These are phyloP conservation scores for Zasmidium cellare DNA, from an alignment of 2,329 filamentous ascomycete genomes.

Conservation along the genomic window DNA sequence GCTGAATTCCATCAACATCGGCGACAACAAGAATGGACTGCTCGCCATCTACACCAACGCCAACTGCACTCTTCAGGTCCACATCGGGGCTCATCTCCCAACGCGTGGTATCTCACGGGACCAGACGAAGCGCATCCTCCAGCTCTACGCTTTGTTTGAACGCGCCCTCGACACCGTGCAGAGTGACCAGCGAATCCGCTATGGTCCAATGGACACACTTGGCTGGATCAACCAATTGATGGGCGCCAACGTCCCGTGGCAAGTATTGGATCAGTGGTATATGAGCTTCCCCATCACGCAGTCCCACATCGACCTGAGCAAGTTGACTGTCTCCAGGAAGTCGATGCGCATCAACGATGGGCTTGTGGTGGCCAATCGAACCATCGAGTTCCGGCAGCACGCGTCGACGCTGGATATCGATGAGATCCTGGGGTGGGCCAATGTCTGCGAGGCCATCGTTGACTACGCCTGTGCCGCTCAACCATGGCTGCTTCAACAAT, in stretches of 20 bases:
- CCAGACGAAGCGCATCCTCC: neutral
- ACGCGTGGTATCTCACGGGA: neutral
- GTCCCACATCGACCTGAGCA: neutral
- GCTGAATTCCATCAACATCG: neutral
- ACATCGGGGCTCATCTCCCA: neutral
- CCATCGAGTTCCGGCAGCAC: slow-evolving; percentile 1
- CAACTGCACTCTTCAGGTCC: neutral
- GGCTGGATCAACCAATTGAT: neutral
- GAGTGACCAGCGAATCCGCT: neutral
- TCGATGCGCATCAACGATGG: too few relatives aligned
- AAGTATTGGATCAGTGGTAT: neutral
- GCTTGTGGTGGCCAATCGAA: neutral
- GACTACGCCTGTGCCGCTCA: neutral
- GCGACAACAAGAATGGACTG: neutral
- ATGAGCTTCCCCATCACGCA: neutral
- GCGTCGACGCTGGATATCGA: neutral
- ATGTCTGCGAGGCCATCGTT: neutral
- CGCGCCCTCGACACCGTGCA: neutral
- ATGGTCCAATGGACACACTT: neutral
- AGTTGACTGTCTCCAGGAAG: neutral
- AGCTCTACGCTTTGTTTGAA: neutral
- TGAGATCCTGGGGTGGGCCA: neutral
- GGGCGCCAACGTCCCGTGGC: neutral
- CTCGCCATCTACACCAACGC: neutral
- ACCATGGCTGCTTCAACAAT: neutral